These are phyloP conservation scores for Colletotrichum sp. DNA, from an alignment of 2,329 filamentous ascomycete genomes.

Conservation along the genomic window DNA sequence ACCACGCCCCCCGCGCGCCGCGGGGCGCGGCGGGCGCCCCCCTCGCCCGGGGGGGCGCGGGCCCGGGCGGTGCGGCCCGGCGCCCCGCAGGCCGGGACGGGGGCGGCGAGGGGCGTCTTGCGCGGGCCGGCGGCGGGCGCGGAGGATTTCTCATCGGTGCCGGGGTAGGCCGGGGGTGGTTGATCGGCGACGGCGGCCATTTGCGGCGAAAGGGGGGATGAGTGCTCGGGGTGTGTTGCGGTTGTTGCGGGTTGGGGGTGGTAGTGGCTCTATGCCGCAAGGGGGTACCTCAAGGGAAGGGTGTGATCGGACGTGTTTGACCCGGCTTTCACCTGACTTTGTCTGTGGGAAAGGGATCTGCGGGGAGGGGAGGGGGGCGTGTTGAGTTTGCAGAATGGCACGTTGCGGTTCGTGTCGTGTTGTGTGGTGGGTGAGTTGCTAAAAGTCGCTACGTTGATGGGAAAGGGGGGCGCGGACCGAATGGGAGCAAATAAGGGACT, in stretches of 20 bases:
- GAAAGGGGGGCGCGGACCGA: neutral
- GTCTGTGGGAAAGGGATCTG: neutral
- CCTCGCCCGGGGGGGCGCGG: no score
- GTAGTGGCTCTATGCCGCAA: neutral
- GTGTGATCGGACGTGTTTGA: neutral
- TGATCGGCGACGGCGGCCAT: conserved; percentile 19
- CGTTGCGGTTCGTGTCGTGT: neutral
- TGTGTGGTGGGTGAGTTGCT: neutral
- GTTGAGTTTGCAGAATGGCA: neutral
- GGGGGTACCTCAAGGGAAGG: neutral
- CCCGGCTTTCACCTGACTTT: neutral
- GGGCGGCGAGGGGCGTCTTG: conserved; percentile 63
- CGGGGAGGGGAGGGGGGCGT: neutral
- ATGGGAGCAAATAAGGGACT: neutral
- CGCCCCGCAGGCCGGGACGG: no score
- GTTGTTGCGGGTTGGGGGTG: neutral
- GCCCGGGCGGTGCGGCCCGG: no score
- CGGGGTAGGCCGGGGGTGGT: neutral
- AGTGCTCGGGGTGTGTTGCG: neutral
- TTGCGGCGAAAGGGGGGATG: neutral
- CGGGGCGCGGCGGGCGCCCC: no score
- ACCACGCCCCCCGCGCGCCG: no score
- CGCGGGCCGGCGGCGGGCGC: conserved; percentile 24
- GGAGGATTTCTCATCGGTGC: neutral
- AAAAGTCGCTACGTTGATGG: neutral